Evolutionary conservation across 148 eudicot species (phyloP).

Genomic region (Cornus suecica): DNA sequence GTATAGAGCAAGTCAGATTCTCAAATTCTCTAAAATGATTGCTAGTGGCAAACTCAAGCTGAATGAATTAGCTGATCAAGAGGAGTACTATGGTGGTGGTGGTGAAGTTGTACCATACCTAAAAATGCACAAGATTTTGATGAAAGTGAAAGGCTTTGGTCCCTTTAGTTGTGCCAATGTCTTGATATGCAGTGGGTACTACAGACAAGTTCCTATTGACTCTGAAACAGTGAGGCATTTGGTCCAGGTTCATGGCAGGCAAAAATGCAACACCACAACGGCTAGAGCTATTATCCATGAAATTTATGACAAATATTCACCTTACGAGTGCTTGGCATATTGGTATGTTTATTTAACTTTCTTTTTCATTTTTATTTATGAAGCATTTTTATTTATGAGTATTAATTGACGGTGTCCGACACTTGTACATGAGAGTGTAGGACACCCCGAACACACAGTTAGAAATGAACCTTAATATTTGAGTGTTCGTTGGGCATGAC

Average conservation of each 20-base stretch:
- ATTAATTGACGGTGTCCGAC: background rate
- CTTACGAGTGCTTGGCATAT: slow-evolving; percentile 50
- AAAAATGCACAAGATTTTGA: slow-evolving; percentile 7
- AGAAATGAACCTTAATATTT: no score
- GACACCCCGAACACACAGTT: no score
- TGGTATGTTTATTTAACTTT: no score
- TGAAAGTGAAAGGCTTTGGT: slow-evolving; percentile 37
- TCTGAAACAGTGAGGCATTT: slow-evolving; percentile 42
- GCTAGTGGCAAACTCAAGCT: slow-evolving; percentile 12
- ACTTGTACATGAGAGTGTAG: no score
- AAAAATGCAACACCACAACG: slow-evolving; percentile 6
- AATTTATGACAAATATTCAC: slow-evolving; percentile 40
- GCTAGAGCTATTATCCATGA: slow-evolving; percentile 5
- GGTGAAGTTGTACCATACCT: background rate
- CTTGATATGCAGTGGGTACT: slow-evolving; percentile 46
- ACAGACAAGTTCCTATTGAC: slow-evolving; percentile 37
- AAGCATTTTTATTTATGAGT: background rate
- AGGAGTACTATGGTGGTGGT: no score
- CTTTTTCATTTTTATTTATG: no score
- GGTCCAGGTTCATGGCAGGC: slow-evolving; percentile 25
- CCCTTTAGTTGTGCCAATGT: slow-evolving; percentile 35
- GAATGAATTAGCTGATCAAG: background rate
- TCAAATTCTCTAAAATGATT: slow-evolving; percentile 20
- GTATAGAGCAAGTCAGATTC: slow-evolving; percentile 27
- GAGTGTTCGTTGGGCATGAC: no score